These are phyloP conservation scores for Sindora glabra DNA, from an alignment of 306 rosid genomes.

Conservation along the genomic window DNA sequence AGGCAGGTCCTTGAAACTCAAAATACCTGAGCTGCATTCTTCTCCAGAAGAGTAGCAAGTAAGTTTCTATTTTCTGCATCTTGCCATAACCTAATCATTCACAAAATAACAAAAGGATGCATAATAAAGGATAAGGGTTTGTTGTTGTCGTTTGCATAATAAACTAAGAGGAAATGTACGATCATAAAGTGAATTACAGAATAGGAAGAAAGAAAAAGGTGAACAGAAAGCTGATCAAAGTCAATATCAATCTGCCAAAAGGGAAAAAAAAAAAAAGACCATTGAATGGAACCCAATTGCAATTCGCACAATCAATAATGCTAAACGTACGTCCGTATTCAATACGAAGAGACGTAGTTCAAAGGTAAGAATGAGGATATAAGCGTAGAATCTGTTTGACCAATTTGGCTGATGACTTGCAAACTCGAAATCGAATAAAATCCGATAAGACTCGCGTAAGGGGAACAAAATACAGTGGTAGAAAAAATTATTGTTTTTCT, in stretches of 20 bases:
- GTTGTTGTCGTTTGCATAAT: too few relatives aligned
- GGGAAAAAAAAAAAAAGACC: too few relatives aligned
- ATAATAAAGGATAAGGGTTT: too few relatives aligned
- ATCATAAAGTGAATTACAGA: neutral
- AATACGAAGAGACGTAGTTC: too few relatives aligned
- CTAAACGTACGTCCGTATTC: too few relatives aligned
- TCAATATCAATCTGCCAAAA: neutral
- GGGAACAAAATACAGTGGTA: neutral
- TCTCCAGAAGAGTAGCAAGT: constrained; percentile 58
- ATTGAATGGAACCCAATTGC: constrained; percentile 5
- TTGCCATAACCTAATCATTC: constrained; percentile 80
- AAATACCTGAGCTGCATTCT: constrained; percentile 61
- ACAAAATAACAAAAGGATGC: neutral
- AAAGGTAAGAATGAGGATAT: too few relatives aligned
- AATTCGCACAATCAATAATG: neutral
- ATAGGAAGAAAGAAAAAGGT: neutral
- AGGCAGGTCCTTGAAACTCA: neutral
- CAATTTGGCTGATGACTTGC: neutral
- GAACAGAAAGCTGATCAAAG: neutral
- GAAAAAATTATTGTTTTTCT: too few relatives aligned
- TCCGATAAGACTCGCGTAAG: neutral
- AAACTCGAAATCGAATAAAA: neutral
- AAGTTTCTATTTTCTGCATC: constrained; percentile 85
- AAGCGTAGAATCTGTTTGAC: too few relatives aligned
- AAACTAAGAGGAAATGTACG: too few relatives aligned